Conservation (phyloP, 2,329 filamentous ascomycete genomes). For the Paraphoma sp. region DNA sequence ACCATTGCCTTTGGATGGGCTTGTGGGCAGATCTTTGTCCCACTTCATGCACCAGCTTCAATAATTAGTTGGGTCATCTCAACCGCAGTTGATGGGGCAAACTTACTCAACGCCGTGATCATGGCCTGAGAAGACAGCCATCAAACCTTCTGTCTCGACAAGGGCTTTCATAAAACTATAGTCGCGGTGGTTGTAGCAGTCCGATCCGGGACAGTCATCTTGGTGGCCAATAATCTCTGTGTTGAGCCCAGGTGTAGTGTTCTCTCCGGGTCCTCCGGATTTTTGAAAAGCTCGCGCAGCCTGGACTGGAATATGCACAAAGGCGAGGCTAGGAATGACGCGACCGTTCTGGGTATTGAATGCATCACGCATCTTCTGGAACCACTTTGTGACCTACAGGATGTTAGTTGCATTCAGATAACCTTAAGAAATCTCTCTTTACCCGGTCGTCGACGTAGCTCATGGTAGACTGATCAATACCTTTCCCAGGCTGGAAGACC, state of each 20-base stretch:
- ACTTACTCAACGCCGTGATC: constrained; percentile 58
- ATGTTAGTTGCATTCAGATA: background rate
- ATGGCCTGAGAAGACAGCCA: constrained; percentile 66
- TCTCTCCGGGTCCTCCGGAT: constrained; percentile 55
- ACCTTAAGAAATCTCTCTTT: background rate
- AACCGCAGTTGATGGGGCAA: background rate
- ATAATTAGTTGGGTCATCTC: background rate
- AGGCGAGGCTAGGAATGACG: constrained; percentile 58
- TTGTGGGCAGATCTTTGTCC: constrained; percentile 36
- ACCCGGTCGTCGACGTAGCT: constrained; percentile 35
- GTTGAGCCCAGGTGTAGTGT: constrained; percentile 51
- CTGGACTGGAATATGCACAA: constrained; percentile 60
- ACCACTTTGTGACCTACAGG: constrained; percentile 37
- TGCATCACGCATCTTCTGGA: constrained; percentile 20
- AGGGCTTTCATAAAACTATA: constrained; percentile 71
- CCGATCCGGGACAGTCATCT: constrained; percentile 18
- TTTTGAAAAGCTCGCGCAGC: constrained; percentile 48
- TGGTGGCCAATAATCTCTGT: constrained; percentile 32
- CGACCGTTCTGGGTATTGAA: constrained; percentile 36
- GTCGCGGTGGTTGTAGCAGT: constrained; percentile 51
- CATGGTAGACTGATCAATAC: constrained; percentile 12
- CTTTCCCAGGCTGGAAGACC: constrained; percentile 21
- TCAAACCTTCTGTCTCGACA: constrained; percentile 57
- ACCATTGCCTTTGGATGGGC: constrained; percentile 52
- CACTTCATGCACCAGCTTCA: constrained; percentile 50